These are phyloP conservation scores for Mycosarcoma mackinlayi DNA, from an alignment of 1,284 basidiomycete genomes.

Conservation along the genomic window DNA sequence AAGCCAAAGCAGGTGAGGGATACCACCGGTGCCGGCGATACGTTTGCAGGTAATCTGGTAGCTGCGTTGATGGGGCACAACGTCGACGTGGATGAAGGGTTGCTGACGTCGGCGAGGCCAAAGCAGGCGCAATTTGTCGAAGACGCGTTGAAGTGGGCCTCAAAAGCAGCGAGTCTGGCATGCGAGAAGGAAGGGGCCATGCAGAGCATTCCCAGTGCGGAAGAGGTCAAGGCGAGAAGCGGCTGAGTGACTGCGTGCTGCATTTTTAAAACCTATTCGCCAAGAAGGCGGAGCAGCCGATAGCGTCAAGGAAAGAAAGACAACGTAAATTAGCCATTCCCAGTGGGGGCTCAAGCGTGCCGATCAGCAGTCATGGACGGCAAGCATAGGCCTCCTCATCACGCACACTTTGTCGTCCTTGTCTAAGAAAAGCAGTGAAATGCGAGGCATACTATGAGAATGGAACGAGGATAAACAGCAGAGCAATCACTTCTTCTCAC, in stretches of 20 bases:
- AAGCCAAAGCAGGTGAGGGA: constrained; percentile 57
- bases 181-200: constrained; percentile 65
- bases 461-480: too few species aligned
- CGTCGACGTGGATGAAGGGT: constrained; percentile 16
- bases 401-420: background rate
- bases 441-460: too few species aligned
- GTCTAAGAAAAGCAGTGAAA: background rate
- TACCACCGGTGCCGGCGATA: constrained; percentile 67
- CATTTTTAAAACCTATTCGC: too few species aligned
- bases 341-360: too few species aligned
- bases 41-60: constrained; percentile 64
- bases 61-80: constrained; percentile 54
- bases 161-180: constrained; percentile 59
- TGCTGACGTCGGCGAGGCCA: constrained; percentile 14
- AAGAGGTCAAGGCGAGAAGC: constrained; percentile 48
- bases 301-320: too few species aligned
- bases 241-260: too few species aligned
- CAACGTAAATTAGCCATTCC: too few species aligned
- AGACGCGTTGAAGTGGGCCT: constrained; percentile 46
- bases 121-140: constrained; percentile 18
- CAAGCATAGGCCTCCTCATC: too few species aligned
- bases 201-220: constrained; percentile 60
- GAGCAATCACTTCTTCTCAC: constrained; percentile 47
- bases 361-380: too few species aligned
- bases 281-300: too few species aligned